Conservation (phyloP, 2,329 filamentous ascomycete genomes). For the Talaromyces funiculosus region DNA sequence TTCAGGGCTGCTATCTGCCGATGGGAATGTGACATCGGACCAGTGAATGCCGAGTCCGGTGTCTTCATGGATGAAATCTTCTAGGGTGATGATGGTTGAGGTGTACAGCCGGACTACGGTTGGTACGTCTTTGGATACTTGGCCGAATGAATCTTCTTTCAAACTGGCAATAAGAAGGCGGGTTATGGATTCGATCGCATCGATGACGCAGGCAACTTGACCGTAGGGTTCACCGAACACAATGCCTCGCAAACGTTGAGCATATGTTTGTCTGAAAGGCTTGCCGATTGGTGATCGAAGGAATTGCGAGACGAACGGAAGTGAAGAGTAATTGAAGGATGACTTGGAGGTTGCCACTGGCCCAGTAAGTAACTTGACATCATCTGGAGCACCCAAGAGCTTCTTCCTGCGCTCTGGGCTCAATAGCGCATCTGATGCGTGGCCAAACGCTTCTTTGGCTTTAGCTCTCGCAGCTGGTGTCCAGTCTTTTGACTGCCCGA, state of each 20-base stretch:
- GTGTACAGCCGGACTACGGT: slow-evolving; percentile 69
- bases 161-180: slow-evolving; percentile 68
- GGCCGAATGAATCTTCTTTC: slow-evolving; percentile 74
- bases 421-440: slow-evolving; percentile 34
- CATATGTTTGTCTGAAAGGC: slow-evolving; percentile 66
- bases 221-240: slow-evolving; percentile 71
- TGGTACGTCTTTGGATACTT: slow-evolving; percentile 77
- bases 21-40: slow-evolving; percentile 63
- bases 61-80: slow-evolving; percentile 53
- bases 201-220: slow-evolving; percentile 61
- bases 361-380: slow-evolving; percentile 33
- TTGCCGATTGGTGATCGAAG: slow-evolving; percentile 54
- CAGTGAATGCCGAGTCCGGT: slow-evolving; percentile 58
- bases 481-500: slow-evolving; percentile 41
- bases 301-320: slow-evolving; percentile 45
- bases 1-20: slow-evolving; percentile 26
- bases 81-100: slow-evolving; percentile 60
- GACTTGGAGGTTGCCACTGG: slow-evolving; percentile 15
- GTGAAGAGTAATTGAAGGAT: slow-evolving; percentile 43
- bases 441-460: slow-evolving; percentile 34
- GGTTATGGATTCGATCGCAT: slow-evolving; percentile 65
- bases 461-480: slow-evolving; percentile 37
- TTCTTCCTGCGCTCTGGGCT: slow-evolving; percentile 37
- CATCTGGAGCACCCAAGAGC: slow-evolving; percentile 32
- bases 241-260: slow-evolving; percentile 58